Base-by-base conservation (phyloP, 768 basidiomycete genomes). In the Thelephora ganbajun region DNA sequence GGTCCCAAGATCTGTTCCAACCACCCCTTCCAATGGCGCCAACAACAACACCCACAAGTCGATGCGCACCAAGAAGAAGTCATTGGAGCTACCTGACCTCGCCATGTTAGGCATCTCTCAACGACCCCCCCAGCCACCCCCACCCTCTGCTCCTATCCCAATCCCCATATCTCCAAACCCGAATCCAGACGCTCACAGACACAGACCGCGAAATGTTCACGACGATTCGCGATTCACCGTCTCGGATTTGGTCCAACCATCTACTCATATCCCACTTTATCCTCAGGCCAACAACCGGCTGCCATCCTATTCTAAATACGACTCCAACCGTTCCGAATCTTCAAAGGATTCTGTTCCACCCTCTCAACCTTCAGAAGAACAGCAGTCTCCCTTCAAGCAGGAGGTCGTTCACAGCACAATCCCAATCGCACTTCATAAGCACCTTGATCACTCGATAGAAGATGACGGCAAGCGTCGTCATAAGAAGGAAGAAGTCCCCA, bases 11-110 rank as follows among this genome's bases (percentile, higher is more conserved):
- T 54, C 56, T 44, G 55, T 50, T 42, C 53, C 51, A 35, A 43
- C 53, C 33, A 42, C 50, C 44, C 36, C 53, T 37, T 44, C 58
- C 49, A 37, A 43, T 11, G 50, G 46, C 14, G 44, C 54, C 33
- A 16, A 42, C 13, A 56, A 51, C 46, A 49, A 55, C 43, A 64
- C 78, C 0, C 80, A 83, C 60, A 67, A 69, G 30, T 80, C 81
- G 39, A 64, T 84, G 49, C 69, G 79, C 35, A 67, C 69, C 18
- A 84, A 80, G 69, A 83, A 82, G 64, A 76, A 71, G 58, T 82
- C 80, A 0, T 74, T 87, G 16, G 81, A 87, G 59, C 70, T 87
- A 20, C 83, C 83, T 46, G 83, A 85, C 67, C 77, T 87, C 56
- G 72, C 72, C 11, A 63, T 65, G 50, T 69, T 74, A 53, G 63